phyloP scores from a whole-genome alignment of 2,329 filamentous ascomycete species.

The Pestalotiopsis sp. region DNA sequence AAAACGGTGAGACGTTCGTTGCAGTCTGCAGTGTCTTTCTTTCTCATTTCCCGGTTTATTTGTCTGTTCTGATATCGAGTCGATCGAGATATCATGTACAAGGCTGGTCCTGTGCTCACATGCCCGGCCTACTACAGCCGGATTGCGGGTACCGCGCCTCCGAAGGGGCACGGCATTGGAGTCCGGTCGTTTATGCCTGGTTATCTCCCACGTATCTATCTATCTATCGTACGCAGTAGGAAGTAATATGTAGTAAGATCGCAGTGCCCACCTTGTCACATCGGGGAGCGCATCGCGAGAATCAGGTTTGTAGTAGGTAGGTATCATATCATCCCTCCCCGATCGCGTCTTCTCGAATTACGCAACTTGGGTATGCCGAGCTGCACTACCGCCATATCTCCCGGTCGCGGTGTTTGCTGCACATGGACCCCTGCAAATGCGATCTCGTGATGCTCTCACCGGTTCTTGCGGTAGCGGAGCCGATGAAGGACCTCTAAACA shows the following conservation, averaged over 20 bases:
- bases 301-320: background rate
- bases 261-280: too few species aligned
- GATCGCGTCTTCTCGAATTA: background rate
- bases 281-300: too few species aligned
- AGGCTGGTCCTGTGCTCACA: background rate
- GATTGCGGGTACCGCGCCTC: background rate
- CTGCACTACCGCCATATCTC: background rate
- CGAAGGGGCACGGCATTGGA: background rate
- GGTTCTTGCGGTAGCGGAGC: background rate
- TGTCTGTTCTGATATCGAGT: background rate
- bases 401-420: conserved; percentile 1
- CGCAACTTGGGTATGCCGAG: background rate
- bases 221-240: too few species aligned
- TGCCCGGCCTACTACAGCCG: background rate
- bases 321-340: background rate
- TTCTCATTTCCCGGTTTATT: background rate
- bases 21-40: background rate
- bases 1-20: background rate
- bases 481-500: background rate
- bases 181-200: too few species aligned
- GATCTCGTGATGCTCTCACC: conserved; percentile 7
- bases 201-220: too few species aligned
- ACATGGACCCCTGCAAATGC: background rate
- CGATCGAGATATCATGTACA: background rate
- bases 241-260: too few species aligned